Conservation (phyloP, 2,329 filamentous ascomycete species). For the Alternaria sp. region DNA sequence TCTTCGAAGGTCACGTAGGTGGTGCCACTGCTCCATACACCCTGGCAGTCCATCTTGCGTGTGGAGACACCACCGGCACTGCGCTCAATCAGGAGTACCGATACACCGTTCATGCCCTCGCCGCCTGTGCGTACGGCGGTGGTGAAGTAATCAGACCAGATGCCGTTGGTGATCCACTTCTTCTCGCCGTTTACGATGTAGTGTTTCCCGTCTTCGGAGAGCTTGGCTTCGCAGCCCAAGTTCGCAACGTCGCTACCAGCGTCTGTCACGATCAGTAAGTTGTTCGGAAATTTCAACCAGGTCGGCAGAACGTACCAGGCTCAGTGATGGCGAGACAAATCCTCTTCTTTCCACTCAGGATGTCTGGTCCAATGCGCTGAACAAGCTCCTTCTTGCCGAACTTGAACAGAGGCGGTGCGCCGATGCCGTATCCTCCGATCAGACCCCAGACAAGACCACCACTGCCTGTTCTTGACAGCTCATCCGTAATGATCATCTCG, state of each 20-base stretch:
- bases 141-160: constrained; percentile 98
- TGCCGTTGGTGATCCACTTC: constrained; percentile 99
- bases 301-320: constrained; percentile 54
- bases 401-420: constrained; percentile 88
- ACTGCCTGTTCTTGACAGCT: constrained; percentile 86
- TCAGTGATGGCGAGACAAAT: constrained; percentile 98
- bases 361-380: constrained; percentile 86
- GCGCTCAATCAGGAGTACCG: constrained; percentile 90
- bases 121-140: constrained; percentile 70
- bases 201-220: constrained; percentile 94
- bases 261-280: constrained; percentile 59
- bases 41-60: constrained; percentile 88
- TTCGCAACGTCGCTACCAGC: constrained; percentile 96
- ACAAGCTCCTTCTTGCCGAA: constrained; percentile 87
- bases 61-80: constrained; percentile 85
- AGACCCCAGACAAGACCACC: constrained; percentile 97
- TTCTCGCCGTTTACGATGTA: constrained; percentile 99
- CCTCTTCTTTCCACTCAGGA: constrained; percentile 91
- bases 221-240: constrained; percentile 92
- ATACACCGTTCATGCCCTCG: constrained; percentile 90
- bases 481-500: constrained; percentile 93
- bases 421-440: constrained; percentile 93
- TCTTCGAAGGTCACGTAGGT: constrained; percentile 99
- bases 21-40: constrained; percentile 93
- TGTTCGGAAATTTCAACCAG: neutral